Percentiles rank a stretch among this genome's conserved stretches.
phyloP scores from a whole-genome alignment of 805 yeast genomes.

The Komagataella ulmi region DNA sequence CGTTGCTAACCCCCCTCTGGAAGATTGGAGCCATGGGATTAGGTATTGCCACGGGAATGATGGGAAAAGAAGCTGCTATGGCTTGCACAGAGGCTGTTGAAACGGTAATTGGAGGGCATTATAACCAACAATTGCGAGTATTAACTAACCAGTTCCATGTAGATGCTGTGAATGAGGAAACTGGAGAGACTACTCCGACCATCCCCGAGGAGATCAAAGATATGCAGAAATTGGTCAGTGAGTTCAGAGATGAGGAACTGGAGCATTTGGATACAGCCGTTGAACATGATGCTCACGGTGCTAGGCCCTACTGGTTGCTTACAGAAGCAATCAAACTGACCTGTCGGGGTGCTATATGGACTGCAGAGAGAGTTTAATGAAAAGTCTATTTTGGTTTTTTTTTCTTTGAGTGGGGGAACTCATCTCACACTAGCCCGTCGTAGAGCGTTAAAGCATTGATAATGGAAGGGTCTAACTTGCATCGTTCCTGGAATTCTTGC shows the following conservation, averaged over 20 bases:
- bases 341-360: constrained; percentile 80
- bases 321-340: constrained; percentile 79
- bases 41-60: constrained; percentile 76
- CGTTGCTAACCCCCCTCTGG: constrained; percentile 88
- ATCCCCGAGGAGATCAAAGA: constrained; percentile 41
- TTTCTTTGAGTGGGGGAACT: background rate
- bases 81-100: constrained; percentile 99
- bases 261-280: constrained; percentile 94
- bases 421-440: constrained; percentile 60
- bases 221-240: constrained; percentile 49
- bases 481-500: constrained; percentile 75
- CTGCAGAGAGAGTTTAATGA: constrained; percentile 67
- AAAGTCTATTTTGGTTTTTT: background rate
- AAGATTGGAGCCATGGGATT: constrained; percentile 77
- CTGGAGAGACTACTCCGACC: constrained; percentile 10
- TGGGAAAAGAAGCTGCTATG: constrained; percentile 96
- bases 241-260: constrained; percentile 86
- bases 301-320: constrained; percentile 80
- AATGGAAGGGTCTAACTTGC: constrained; percentile 67
- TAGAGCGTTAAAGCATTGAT: constrained; percentile 42
- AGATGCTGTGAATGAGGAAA: constrained; percentile 16
- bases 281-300: constrained; percentile 81
- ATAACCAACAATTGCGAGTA: constrained; percentile 77
- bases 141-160: constrained; percentile 52
- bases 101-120: constrained; percentile 94